phyloP scores from a whole-genome alignment of 2,329 filamentous ascomycete genomes.

The Colletotrichum phormii region DNA sequence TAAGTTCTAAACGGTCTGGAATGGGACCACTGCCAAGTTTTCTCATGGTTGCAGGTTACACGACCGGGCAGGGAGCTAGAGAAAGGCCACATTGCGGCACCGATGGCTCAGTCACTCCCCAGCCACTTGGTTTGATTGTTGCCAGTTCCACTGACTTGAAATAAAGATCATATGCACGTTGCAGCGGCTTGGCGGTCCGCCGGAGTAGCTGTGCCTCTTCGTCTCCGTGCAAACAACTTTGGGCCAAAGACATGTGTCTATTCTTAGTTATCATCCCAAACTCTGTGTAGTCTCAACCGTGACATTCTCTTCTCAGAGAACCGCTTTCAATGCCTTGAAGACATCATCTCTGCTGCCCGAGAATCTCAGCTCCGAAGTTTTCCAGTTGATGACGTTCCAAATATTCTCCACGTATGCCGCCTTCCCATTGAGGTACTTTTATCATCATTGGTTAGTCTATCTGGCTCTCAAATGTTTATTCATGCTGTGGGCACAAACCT shows the following conservation, averaged over 20 bases:
- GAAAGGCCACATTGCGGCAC: slow-evolving; percentile 8
- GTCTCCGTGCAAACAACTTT: neutral
- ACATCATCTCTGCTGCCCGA: slow-evolving; percentile 58
- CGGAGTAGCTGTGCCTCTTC: neutral
- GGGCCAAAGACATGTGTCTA: neutral
- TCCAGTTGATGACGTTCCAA: slow-evolving; percentile 85
- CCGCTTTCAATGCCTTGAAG: slow-evolving; percentile 57
- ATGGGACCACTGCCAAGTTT: neutral
- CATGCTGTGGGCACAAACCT: slow-evolving; percentile 57
- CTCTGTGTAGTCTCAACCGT: neutral
- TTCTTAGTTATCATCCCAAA: too few relatives aligned
- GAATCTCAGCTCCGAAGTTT: slow-evolving; percentile 74
- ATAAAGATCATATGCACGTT: neutral
- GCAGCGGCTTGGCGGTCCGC: neutral
- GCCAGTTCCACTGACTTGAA: neutral
- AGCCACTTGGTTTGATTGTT: slow-evolving; percentile 4
- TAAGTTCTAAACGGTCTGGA: neutral
- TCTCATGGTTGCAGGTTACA: slow-evolving; percentile 4
- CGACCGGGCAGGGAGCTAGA: neutral
- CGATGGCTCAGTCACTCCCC: neutral
- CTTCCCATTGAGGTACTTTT: slow-evolving; percentile 81
- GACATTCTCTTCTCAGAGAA: slow-evolving; percentile 46
- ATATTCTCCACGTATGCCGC: slow-evolving; percentile 80
- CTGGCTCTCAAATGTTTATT: neutral
- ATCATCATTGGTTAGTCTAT: slow-evolving; percentile 38